Base-by-base conservation (phyloP, 2,329 filamentous ascomycete genomes). In the Arthrobotrys entomopaga region DNA sequence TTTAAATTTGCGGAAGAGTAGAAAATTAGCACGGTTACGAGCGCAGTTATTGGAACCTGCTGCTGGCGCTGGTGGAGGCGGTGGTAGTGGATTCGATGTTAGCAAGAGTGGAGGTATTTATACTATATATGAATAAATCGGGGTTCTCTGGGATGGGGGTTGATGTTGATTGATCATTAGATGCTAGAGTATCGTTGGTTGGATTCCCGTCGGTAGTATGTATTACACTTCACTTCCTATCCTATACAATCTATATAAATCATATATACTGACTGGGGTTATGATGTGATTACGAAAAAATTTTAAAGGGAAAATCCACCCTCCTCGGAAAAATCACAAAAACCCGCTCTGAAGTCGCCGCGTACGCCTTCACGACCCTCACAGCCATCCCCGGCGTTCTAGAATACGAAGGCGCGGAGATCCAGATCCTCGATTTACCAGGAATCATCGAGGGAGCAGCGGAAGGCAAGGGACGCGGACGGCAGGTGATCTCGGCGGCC, bases 251-350 rank as follows among this genome's bases (percentile, higher is more conserved):
- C 4, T 22, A 24, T 20, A 20, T 50, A 5, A 20, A 13, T 16
- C 10, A 3, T 24, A 3, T 24, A 43, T 42, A 11, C 15, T 56
- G 4, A 54, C 6, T 16, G 43, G 50, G 1, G n/a, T n/a, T n/a
- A 19, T 24, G 19, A 57, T 60, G 50, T 24, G 26, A 26, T 10
- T n/a, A n/a, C n/a, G n/a, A n/a, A 19, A 52, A n/a, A 26, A 8
- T 15, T n/a, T n/a, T n/a, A n/a, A n/a, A 75, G 71, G 71, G 95
- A 81, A 99, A 99, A 84, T 99, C 95, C 1, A 99, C 95, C 0
- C 98, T 99, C 81, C 82, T 99, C n/a, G 97, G 93, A 56, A 97
- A 98, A 81, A 96, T 99, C 81, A 99, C 95, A 57, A 98, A 97
- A 84, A 99, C 96, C 43, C 93, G 92, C 80, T 97, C 93, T 58